phyloP scores from a whole-genome alignment of 139 green algal genomes.

The Chlorella ohadii region DNA sequence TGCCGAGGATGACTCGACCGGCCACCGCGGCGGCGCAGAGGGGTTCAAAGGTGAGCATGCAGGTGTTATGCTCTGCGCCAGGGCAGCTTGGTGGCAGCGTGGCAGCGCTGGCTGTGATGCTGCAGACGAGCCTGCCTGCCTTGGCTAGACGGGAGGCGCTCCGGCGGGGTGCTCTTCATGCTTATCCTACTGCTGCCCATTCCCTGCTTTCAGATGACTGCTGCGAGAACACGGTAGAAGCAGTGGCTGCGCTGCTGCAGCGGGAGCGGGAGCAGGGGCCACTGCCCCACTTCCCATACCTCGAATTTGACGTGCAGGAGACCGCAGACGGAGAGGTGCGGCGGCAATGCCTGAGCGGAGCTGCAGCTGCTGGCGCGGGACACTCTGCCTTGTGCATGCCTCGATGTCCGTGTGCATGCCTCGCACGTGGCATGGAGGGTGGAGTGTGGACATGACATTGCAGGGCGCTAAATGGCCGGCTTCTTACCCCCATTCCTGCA shows the following conservation, averaged over 20 bases:
- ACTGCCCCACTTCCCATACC: slow-evolving; percentile 22
- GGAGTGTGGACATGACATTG: not conserved
- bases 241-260: not conserved
- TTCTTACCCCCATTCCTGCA: not conserved
- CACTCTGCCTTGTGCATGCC: not conserved
- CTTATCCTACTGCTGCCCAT: no score
- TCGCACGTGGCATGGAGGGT: no score
- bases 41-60: slow-evolving; percentile 13
- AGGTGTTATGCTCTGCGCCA: not conserved
- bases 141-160: no score
- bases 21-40: slow-evolving; percentile 18
- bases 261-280: slow-evolving; percentile 1
- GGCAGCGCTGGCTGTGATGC: no score
- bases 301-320: slow-evolving; percentile 44
- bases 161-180: no score
- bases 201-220: not conserved
- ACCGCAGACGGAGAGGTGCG: slow-evolving; percentile 35
- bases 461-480: no score
- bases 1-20: slow-evolving; percentile 20
- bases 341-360: not conserved
- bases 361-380: no score
- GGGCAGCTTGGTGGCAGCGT: no score
- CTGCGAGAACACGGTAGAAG: slow-evolving; percentile 39
- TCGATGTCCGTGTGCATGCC: no score
- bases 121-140: no score